These are phyloP conservation scores for Hortaea werneckii DNA, from an alignment of 2,329 filamentous ascomycete genomes.

Conservation along the genomic window DNA sequence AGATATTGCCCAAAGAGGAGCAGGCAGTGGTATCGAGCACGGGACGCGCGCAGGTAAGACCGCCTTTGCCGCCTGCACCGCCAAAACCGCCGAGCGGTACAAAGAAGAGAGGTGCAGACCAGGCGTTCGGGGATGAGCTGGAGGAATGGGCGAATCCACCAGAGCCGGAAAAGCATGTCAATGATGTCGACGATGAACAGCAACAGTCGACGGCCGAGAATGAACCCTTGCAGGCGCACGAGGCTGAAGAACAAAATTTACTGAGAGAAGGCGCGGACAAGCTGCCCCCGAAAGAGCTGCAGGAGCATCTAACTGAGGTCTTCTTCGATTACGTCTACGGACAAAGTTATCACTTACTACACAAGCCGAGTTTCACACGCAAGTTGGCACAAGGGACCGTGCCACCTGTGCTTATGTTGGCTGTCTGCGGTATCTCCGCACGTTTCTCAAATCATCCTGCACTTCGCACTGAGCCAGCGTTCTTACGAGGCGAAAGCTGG, in stretches of 20 bases:
- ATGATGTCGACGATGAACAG: neutral
- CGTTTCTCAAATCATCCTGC: conserved; percentile 86
- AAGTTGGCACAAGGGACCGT: conserved; percentile 68
- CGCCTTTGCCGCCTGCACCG: conserved; percentile 51
- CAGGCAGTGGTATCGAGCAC: conserved; percentile 58
- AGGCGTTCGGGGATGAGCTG: conserved; percentile 74
- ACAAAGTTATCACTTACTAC: conserved; percentile 85
- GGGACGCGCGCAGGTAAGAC: conserved; percentile 75
- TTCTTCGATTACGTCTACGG: conserved; percentile 96
- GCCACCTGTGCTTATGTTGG: conserved; percentile 83
- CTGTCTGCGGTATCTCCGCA: conserved; percentile 89
- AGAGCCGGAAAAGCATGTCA: conserved; percentile 36
- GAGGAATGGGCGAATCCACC: conserved; percentile 63
- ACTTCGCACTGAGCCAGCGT: conserved; percentile 65
- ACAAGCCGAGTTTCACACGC: conserved; percentile 96
- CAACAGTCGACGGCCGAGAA: conserved; percentile 7
- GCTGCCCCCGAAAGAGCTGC: conserved; percentile 74
- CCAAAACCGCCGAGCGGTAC: conserved; percentile 42
- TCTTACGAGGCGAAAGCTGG: conserved; percentile 85
- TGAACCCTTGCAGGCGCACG: conserved; percentile 20
- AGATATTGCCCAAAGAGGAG: conserved; percentile 82
- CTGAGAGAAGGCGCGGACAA: conserved; percentile 73
- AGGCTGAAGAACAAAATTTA: conserved; percentile 65
- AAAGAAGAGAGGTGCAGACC: conserved; percentile 76
- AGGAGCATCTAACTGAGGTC: conserved; percentile 85